Percentiles rank a stretch among this genome's conserved stretches.
Conservation (phyloP, 2,329 filamentous ascomycete species). For the Neofusicoccum parvum region DNA sequence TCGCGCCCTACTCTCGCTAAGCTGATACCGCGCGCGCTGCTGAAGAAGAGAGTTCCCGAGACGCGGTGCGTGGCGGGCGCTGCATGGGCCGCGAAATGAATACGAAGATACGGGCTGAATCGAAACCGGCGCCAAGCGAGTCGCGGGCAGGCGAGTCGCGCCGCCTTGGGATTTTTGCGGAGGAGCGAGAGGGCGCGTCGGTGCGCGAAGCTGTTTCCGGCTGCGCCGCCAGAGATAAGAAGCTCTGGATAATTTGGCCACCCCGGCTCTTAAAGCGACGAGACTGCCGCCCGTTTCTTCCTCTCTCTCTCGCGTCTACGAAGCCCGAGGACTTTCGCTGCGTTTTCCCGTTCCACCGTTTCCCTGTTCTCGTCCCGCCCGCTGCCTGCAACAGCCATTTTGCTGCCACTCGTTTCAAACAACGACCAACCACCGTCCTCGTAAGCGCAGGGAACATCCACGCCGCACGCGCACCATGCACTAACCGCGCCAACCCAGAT, state of each 20-base stretch:
- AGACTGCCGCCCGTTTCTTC: background rate
- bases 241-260: background rate
- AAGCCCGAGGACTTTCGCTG: background rate
- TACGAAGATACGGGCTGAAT: conserved; percentile 4
- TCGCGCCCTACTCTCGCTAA: too few relatives aligned
- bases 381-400: conserved; percentile 5
- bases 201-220: background rate
- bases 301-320: background rate
- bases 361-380: background rate
- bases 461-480: background rate
- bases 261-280: too few relatives aligned
- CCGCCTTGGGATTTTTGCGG: background rate
- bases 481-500: background rate
- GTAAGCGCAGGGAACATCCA: background rate
- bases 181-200: background rate
- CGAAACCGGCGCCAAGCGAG: background rate
- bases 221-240: background rate
- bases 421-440: background rate
- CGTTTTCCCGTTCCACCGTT: background rate
- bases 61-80: background rate
- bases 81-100: conserved; percentile 7
- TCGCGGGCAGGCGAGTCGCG: background rate
- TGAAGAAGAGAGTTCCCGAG: too few relatives aligned
- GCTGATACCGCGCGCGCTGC: too few relatives aligned
- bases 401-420: background rate